Evolutionary conservation across 192 early-diverging fungal species (phyloP), one percentile per base, ranked within the genome.

Genomic region (Dimargaris cristalligena): DNA sequence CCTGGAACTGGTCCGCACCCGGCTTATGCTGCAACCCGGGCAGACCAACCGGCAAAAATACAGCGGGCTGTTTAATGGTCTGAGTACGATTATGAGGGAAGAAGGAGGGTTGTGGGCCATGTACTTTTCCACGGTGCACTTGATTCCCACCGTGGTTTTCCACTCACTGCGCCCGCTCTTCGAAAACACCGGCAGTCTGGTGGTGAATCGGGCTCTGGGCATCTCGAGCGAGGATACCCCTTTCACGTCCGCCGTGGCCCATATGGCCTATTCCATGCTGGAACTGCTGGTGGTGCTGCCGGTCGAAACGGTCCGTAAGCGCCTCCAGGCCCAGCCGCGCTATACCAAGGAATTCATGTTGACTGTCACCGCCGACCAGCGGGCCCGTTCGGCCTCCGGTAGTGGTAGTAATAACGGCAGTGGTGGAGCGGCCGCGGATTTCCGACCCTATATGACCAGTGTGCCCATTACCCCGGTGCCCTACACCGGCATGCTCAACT

Each of bases 1-100:
- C 2, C 70, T 99, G 47, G 95, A 99, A 61, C 71, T 97, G 16
- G 79, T 88, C 50, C 79, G 84, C 45, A 95, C 93, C 46, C 84
- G 91, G 52, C 67, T 96, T 54, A 75, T 91, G 35, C 84, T 90
- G 2, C 92, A 97, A 70, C 74, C 91, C 14, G 67, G 83, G 3
- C 80, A 82, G 34, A 88, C 88, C 6, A 49, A 75, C 33, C 77
- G 84, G 34, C 79, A 81, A 46, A 88, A 88, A 63, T 99, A 99
- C 73, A 75, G 70, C 44, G 89, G 91, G 14, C 67, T 83, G 29
- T 62, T 87, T 30, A 80, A 92, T 66, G 88, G 82, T 28, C 74
- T 93, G 26, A 70, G 74, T 4, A 83, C 84, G 2, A 83, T 98
- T 26, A 57, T 81, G 4, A 69, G 72, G 14, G 91, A 94, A 59